These are phyloP conservation scores for Coleophoma crateriformis DNA, from an alignment of 2,329 filamentous ascomycete species.

Conservation along the genomic window DNA sequence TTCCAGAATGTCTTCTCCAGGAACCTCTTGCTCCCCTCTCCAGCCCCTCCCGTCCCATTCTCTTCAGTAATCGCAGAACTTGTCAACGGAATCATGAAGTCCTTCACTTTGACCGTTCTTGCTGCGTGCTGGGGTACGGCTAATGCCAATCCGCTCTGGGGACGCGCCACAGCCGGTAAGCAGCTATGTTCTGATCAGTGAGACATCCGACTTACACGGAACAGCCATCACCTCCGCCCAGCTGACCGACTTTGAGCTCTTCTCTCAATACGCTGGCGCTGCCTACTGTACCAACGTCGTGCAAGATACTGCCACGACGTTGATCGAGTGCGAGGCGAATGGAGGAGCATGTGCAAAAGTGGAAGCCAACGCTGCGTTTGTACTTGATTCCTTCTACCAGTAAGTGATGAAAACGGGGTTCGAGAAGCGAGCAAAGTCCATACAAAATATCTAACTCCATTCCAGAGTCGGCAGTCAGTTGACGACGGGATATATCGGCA, in stretches of 20 bases:
- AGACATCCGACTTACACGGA: no score
- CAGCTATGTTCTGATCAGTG: no score
- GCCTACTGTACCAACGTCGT: constrained; percentile 19
- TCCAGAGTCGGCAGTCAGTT: neutral
- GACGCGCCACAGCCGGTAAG: no score
- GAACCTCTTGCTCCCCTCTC: no score
- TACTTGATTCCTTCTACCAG: constrained; percentile 6
- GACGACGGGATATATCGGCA: constrained; percentile 13
- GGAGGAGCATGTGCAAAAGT: constrained; percentile 14
- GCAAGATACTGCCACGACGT: constrained; percentile 2
- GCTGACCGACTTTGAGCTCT: constrained; percentile 10
- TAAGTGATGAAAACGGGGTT: neutral
- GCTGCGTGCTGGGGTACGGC: no score
- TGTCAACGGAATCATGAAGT: no score
- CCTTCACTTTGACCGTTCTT: no score
- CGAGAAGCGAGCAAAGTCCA: neutral
- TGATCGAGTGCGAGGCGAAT: constrained; percentile 10
- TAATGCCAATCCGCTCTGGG: no score
- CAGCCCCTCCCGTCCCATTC: no score
- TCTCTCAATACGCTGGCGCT: constrained; percentile 20
- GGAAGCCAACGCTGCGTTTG: constrained; percentile 8
- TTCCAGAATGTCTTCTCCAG: no score
- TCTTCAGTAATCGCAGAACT: no score
- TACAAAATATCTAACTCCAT: neutral
- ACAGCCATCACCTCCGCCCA: neutral